These are phyloP conservation scores for Pseudopyricularia cyperi DNA, from an alignment of 2,329 filamentous ascomycete genomes.

Conservation along the genomic window DNA sequence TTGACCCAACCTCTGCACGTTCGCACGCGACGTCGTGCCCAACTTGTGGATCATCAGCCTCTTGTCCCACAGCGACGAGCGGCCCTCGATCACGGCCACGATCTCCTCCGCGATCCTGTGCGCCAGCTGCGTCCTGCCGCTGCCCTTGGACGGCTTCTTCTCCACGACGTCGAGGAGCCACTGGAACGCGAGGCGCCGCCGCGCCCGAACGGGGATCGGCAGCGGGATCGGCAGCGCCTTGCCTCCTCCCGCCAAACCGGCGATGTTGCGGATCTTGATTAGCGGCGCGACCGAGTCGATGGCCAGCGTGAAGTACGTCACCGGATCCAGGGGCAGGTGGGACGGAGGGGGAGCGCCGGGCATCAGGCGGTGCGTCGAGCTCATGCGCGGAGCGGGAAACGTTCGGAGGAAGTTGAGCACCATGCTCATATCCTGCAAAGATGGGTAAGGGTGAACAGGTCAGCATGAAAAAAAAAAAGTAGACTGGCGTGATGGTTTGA, in stretches of 20 bases:
- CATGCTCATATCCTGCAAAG: conserved; percentile 63
- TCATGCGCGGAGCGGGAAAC: conserved; percentile 63
- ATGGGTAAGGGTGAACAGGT: not conserved
- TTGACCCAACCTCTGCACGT: conserved; percentile 28
- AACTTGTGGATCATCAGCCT: conserved; percentile 67
- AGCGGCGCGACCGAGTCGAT: conserved; percentile 90
- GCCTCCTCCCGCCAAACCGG: conserved; percentile 77
- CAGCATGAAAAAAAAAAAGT: conserved; percentile 3
- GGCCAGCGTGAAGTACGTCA: conserved; percentile 78
- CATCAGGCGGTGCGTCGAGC: conserved; percentile 56
- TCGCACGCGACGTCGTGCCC: conserved; percentile 66
- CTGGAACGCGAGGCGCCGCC: conserved; percentile 63
- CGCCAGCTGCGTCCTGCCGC: conserved; percentile 60
- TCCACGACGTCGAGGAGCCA: conserved; percentile 84
- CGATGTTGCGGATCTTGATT: conserved; percentile 62
- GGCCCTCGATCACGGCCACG: conserved; percentile 75
- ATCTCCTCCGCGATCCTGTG: conserved; percentile 75
- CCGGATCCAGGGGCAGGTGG: conserved; percentile 72
- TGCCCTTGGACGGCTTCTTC: conserved; percentile 62
- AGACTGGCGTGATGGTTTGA: no score
- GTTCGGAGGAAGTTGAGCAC: conserved; percentile 80
- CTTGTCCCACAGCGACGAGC: conserved; percentile 73
- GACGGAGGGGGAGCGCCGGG: conserved; percentile 64
- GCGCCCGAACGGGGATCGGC: conserved; percentile 61
- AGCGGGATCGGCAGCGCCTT: conserved; percentile 69